Evolutionary conservation across 2,329 filamentous ascomycete genomes (phyloP), one percentile per base, ranked within the genome.

Genomic region (Fusarium domesticum): DNA sequence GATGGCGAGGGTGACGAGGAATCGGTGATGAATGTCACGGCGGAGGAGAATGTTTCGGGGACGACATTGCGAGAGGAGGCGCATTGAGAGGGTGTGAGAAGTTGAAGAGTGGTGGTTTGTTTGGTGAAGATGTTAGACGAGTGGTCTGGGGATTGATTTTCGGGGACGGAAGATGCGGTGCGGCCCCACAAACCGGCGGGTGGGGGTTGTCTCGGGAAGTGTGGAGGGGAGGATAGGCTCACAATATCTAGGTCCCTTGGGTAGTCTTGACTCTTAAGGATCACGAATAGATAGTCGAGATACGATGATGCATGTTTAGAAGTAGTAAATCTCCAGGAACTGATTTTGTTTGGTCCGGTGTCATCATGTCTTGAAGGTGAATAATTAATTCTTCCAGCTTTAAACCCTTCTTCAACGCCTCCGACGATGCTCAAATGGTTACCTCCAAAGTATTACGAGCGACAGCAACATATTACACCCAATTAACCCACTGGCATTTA

Each of bases 1-100:
- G 61, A 93, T 90, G 40, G 87, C 87, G 37, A 92, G 77, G 5
- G 78, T 82, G 15, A 78, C 62, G 45, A 80, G 71, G 32, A 48
- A 51, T 18, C 67, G 68, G 15, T 47, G 53, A 20, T 19, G 35
- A 32, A 18, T 20, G 17, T 5, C 6, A 11, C 14, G 16, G 19
- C 32, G 17, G 14, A 35, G 16, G n/a, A 46, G 18, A 5, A 20
- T 10, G 7, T 38, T 34, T 36, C 37, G 44, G 6, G 42, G 35
- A 5, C 38, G 25, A 16, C 38, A 45, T 51, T 34, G 45, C 34
- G 34, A 16, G 28, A 45, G 38, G 25, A 40, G 35, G 42, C 42
- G 45, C 57, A 60, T 60, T 37, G 39, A 35, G 38, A 23, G 16
- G 17, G 38, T 34, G 23, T 20, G n/a, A 16, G 15, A 32, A 30